Evolutionary conservation across 108 stramenopile genomes (phyloP), one percentile per base, ranked within the genome.

Genomic region (Cafeteria roenbergensis): DNA sequence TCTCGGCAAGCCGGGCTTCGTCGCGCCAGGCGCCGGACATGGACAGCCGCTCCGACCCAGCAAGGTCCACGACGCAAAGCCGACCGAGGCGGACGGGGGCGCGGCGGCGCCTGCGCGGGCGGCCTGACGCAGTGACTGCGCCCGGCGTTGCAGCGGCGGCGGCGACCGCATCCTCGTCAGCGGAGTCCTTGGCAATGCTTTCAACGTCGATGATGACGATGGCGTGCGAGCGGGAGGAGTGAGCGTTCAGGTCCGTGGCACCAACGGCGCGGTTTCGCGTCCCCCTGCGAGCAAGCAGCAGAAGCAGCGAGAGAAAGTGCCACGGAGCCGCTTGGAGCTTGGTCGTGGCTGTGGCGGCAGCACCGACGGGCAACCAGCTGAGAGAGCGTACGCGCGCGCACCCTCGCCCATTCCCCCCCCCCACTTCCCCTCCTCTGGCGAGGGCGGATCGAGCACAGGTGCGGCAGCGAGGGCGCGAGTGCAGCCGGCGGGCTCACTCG

Each of bases 201-300:
- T 80, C 79, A 4, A 81, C 78, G 48, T 79, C 63, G 27, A 81
- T 71, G 25, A 74, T 77, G 21, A 82, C 29, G 32, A 82, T 73
- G 36, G 81, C 80, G 30, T 82, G 81, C n/a, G 73, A 75, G 29
- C 81, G 71, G 24, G 75, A 76, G 61, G 74, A 75, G 28, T 72
- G 74, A 17, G 78, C 77, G 71, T 82, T 82, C 27, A 74, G 59
- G 26, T 73, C 34, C 20, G 81, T 82, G 32, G 75, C 38, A 3
- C 69, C 76, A 0, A 67, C 70, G 14, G 70, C 74, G 50, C 80
- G 71, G 24, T 55, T 38, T 35, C 72, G 35, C 4, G 42, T 67
- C 24, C 80, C 80, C 1, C 63, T 63, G 2, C 51, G 34, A 26
- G 79, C 71, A 22, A 79, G 72, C 51, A 29, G 28, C n/a, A n/a